Percentiles rank a stretch among this genome's conserved stretches.
These are phyloP conservation scores for Diaporthe citriasiana DNA, from an alignment of 2,329 filamentous ascomycete species.

Conservation along the genomic window DNA sequence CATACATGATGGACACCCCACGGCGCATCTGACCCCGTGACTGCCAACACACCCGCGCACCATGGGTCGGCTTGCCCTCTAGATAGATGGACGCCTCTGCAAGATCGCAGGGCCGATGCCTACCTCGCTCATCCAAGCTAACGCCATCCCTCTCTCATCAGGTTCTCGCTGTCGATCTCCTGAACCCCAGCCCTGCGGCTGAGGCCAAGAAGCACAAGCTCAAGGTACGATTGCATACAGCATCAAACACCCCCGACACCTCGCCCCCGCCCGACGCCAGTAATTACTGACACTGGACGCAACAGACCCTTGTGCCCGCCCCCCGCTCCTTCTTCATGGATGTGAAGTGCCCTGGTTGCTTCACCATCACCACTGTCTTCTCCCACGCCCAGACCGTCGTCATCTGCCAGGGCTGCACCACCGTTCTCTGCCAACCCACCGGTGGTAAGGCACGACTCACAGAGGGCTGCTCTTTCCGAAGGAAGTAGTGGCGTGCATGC, in stretches of 20 bases:
- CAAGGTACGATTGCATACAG: conserved; percentile 77
- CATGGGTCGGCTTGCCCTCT: conserved; percentile 4
- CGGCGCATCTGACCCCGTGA: conserved; percentile 12
- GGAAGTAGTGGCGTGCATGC: conserved; percentile 84
- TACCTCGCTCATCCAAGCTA: conserved; percentile 56
- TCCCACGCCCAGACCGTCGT: conserved; percentile 99
- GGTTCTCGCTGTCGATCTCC: conserved; percentile 99
- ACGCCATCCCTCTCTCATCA: conserved; percentile 63
- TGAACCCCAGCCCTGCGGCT: conserved; percentile 97
- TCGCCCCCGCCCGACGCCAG: conserved; percentile 5
- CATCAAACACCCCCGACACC: conserved; percentile 1
- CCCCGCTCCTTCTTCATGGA: conserved; percentile 99
- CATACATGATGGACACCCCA: conserved; percentile 41
- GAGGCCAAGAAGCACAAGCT: conserved; percentile 99
- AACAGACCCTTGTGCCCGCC: conserved; percentile 89
- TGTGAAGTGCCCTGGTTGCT: conserved; percentile 99
- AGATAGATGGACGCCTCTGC: conserved; percentile 21
- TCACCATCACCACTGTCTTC: conserved; percentile 99
- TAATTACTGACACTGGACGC: conserved; percentile 28
- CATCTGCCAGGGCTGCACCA: conserved; percentile 99
- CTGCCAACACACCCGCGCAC: conserved; percentile 19
- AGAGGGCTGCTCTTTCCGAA: conserved; percentile 99
- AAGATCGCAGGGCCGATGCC: neutral
- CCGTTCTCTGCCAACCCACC: conserved; percentile 99
- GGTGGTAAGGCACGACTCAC: conserved; percentile 99